Evolutionary conservation across 1,139 yeast species (phyloP), one percentile per base, ranked within the genome.

Genomic region (Suhomyces ambrosiae): DNA sequence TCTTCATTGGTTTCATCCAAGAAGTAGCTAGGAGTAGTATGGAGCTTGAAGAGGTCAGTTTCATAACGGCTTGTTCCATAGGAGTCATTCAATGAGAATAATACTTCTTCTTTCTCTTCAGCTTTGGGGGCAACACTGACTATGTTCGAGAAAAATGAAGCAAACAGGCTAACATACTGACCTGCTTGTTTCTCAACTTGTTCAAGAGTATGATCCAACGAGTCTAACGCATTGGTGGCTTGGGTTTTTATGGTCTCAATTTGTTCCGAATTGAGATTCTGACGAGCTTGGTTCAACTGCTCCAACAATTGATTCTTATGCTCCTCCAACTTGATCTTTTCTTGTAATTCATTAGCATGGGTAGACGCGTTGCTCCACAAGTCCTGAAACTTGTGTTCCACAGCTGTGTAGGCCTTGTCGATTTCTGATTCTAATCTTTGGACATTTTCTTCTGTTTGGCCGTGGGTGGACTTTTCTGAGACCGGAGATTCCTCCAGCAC

Each of bases 131-230:
- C 65, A 2, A 79, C 67, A 1, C 70, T 51, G 5, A 80, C 75
- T 4, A 81, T 73, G 4, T 67, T 76, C 29, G 79, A 70, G 35
- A 84, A 66, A 48, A 83, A 75, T 4, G 79, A 69, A 3, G 89
- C 76, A 41, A 85, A 65, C 52, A 73, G 78, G 29, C 68, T 59
- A 10, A 82, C 77, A 46, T 79, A 80, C 22, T 70, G 69, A 0
- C 83, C 78, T 0, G 92, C 88, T 31, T 69, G 68, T 42, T 73
- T 74, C 53, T 83, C 95, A 7, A 86, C 77, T 38, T 68, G 68
- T 49, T 83, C 95, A 35, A 86, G 66, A 46, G 79, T 85, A 17
- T 76, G 68, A 55, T 86, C 95, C 38, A 86, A 67, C 5, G 72
- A 69, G 50, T 85, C 90, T 42, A 86, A 67, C 34, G 82, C 82